Conservation (phyloP, 805 yeast species). For the Candida michaelii region DNA sequence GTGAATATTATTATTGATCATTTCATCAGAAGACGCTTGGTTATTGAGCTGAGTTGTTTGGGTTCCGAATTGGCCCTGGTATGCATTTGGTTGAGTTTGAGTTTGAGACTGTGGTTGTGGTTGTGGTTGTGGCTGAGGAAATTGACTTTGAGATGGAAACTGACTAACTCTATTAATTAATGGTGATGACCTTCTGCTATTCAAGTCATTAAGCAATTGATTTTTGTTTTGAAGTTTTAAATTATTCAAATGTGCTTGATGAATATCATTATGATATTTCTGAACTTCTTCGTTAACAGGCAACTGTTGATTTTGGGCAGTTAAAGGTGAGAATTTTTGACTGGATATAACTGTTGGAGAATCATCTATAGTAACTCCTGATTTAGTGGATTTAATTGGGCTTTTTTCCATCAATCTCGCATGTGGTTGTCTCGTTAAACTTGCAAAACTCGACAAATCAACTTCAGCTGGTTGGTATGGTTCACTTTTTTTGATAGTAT, state of each 20-base stretch:
- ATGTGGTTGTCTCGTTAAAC: slow-evolving; percentile 43
- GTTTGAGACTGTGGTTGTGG: slow-evolving; percentile 1
- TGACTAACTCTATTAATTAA: slow-evolving; percentile 3
- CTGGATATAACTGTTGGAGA: slow-evolving; percentile 4
- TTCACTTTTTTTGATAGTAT: slow-evolving; percentile 15
- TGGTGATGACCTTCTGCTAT: slow-evolving; percentile 15
- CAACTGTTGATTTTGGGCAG: not conserved
- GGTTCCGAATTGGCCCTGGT: slow-evolving; percentile 2
- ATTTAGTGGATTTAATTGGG: slow-evolving; percentile 3
- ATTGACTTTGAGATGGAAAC: slow-evolving; percentile 6
- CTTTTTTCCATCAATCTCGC: not conserved
- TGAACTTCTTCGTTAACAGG: slow-evolving; percentile 8
- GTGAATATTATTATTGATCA: not conserved
- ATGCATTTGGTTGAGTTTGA: not conserved
- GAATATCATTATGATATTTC: slow-evolving; percentile 20
- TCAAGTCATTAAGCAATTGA: slow-evolving; percentile 18
- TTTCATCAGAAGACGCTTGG: not conserved
- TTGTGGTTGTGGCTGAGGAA: slow-evolving; percentile 6
- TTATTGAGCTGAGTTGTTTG: not conserved
- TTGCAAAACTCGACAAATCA: slow-evolving; percentile 43
- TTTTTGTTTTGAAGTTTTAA: slow-evolving; percentile 10
- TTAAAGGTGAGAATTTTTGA: slow-evolving; percentile 5
- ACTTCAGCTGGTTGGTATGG: slow-evolving; percentile 49
- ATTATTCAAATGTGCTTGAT: slow-evolving; percentile 15
- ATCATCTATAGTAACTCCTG: not conserved